Base-by-base conservation (phyloP, 2,329 filamentous ascomycete genomes). In the Incumbomyces delicatus region DNA sequence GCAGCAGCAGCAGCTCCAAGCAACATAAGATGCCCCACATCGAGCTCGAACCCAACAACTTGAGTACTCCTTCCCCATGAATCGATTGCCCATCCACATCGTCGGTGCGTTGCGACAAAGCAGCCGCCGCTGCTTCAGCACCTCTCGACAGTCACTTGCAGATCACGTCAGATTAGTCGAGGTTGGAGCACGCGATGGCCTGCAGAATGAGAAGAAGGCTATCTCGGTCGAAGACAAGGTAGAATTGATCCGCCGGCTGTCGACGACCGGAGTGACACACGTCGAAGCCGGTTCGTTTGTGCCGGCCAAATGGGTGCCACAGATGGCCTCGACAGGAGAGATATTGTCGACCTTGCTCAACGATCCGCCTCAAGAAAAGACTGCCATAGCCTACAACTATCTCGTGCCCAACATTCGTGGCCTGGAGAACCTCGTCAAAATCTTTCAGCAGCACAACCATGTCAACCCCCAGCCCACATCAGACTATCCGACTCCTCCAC, bases 251-350 rank as follows among this genome's bases (percentile, higher is more conserved):
- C 57, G 63, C 30, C 63, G 64, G 29, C 63, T 76, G 12, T 65
- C 69, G 3, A 64, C 63, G 37, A 73, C 72, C 0, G 73, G 73
- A 6, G 60, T 75, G 12, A 68, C 65, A 12, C 69, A 69, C 42
- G 71, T 76, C 40, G 73, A 76, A 56, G 70, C 71, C 2, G 73
- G 73, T 10, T 75, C 72, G 3, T 73, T 74, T 53, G 73, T 76
- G 13, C 66, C 72, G 13, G 70, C 70, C 3, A 74, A 75, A 68
- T 73, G 71, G 69, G 69, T 76, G 36, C 73, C 73, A 29, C 73
- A 76, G 77, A 83, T 83, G 78, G 78, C 76, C 12, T 80, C 77
- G 49, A 81, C 78, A 7, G 71, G 76, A 37, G 71, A 79, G 48
- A 78, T 82, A 17, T 71, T 81, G 29, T 66, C 77, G 46, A 66